These are phyloP conservation scores for Eucalyptus polyanthemos DNA, from an alignment of 345 rosid species.

Conservation along the genomic window DNA sequence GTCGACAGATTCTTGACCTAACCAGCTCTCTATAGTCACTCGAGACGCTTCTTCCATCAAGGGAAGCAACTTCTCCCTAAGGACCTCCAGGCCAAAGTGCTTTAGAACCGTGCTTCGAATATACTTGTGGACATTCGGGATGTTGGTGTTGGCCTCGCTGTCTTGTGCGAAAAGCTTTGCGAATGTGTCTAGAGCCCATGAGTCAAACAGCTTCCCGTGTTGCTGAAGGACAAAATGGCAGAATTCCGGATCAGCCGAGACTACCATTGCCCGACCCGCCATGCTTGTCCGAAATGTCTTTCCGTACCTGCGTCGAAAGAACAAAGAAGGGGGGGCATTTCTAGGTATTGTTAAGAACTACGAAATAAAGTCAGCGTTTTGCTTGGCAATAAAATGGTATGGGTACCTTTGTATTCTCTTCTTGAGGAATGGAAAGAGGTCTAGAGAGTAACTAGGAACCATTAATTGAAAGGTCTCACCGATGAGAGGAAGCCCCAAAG, in stretches of 20 bases:
- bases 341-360: neutral
- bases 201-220: neutral
- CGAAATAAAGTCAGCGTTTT: neutral
- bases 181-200: constrained; percentile 3
- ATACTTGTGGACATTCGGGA: neutral
- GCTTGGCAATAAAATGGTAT: neutral
- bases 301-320: neutral
- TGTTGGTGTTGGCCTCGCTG: neutral
- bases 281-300: constrained; percentile 5
- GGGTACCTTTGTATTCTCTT: constrained; percentile 4
- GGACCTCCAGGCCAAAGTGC: constrained; percentile 4
- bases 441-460: constrained; percentile 7
- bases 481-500: constrained; percentile 16
- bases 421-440: constrained; percentile 11
- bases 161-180: constrained; percentile 1
- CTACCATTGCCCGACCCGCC: neutral
- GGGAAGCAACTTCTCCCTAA: constrained; percentile 1
- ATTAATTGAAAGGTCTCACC: constrained; percentile 19
- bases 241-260: constrained; percentile 4
- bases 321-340: neutral
- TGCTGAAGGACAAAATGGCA: constrained; percentile 2
- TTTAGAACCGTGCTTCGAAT: neutral
- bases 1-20: neutral
- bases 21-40: neutral
- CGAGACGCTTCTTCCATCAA: neutral